phyloP scores from a whole-genome alignment of 1,284 basidiomycete species.

The Pseudozyma sp. region DNA sequence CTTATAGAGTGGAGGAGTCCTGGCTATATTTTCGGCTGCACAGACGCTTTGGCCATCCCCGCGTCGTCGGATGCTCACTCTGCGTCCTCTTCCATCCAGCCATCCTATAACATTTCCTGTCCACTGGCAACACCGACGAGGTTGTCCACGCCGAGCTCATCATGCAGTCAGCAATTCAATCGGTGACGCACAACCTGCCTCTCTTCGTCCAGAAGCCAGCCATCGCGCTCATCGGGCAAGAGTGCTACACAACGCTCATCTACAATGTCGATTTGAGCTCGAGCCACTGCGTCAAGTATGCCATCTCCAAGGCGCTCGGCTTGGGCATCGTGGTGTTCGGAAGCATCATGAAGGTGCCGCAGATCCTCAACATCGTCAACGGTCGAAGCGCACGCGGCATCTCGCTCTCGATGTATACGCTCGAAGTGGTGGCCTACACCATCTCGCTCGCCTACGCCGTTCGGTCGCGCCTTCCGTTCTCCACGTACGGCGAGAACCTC shows the following conservation, averaged over 20 bases:
- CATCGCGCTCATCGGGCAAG: conserved; percentile 79
- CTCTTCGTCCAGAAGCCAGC: conserved; percentile 84
- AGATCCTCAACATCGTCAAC: conserved; percentile 74
- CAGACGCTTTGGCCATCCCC: conserved; percentile 2
- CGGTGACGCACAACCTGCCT: conserved; percentile 75
- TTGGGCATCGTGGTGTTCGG: conserved; percentile 92
- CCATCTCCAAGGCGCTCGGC: conserved; percentile 90
- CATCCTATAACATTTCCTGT: neutral
- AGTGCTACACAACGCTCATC: conserved; percentile 90
- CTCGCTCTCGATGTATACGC: conserved; percentile 72
- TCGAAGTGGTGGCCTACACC: conserved; percentile 84
- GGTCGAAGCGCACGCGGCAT: conserved; percentile 83
- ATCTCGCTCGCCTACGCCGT: conserved; percentile 85
- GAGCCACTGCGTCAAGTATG: conserved; percentile 86
- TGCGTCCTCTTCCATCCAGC: neutral
- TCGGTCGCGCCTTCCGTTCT: conserved; percentile 86
- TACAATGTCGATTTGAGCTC: conserved; percentile 88
- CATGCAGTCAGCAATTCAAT: conserved; percentile 70
- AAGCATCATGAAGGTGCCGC: conserved; percentile 94
- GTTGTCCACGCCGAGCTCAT: neutral
- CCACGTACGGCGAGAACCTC: conserved; percentile 80
- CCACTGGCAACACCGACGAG: neutral
- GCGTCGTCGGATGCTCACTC: neutral
- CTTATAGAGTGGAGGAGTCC: neutral
- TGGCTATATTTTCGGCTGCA: neutral